Evolutionary conservation across 140 eudicot genomes (phyloP).

Genomic region (Cichorium intybus): DNA sequence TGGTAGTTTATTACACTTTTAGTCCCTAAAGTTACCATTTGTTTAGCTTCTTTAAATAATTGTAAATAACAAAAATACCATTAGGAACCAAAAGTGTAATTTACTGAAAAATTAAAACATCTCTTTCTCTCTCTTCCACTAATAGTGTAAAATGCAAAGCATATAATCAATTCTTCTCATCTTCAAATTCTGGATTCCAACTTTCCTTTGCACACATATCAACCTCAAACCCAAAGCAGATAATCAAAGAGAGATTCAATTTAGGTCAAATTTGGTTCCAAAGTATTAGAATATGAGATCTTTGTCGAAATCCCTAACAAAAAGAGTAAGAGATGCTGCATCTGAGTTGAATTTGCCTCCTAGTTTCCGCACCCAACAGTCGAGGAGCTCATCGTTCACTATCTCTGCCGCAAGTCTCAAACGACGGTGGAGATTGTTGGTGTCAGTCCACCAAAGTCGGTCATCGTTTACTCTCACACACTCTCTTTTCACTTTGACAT

Average conservation of each 20-base stretch:
- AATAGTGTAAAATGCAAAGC: too few relatives aligned
- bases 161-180: not conserved
- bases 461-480: too few relatives aligned
- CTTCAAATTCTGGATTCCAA: not conserved
- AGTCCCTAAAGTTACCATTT: too few relatives aligned
- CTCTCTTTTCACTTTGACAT: too few relatives aligned
- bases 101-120: too few relatives aligned
- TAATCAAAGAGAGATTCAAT: not conserved
- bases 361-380: constrained; percentile 45
- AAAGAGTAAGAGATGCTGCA: constrained; percentile 24
- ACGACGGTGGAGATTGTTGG: not conserved
- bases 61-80: too few relatives aligned
- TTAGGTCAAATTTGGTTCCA: not conserved
- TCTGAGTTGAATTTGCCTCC: constrained; percentile 37
- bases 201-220: too few relatives aligned
- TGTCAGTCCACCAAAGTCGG: not conserved
- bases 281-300: constrained; percentile 17
- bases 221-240: not conserved
- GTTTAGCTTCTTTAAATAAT: too few relatives aligned
- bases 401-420: constrained; percentile 23
- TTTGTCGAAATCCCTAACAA: constrained; percentile 11
- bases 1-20: too few relatives aligned
- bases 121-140: too few relatives aligned
- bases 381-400: constrained; percentile 39
- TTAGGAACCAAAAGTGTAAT: too few relatives aligned